Conservation (phyloP, 2,329 filamentous ascomycete genomes). For the Triangularia verruculosa region DNA sequence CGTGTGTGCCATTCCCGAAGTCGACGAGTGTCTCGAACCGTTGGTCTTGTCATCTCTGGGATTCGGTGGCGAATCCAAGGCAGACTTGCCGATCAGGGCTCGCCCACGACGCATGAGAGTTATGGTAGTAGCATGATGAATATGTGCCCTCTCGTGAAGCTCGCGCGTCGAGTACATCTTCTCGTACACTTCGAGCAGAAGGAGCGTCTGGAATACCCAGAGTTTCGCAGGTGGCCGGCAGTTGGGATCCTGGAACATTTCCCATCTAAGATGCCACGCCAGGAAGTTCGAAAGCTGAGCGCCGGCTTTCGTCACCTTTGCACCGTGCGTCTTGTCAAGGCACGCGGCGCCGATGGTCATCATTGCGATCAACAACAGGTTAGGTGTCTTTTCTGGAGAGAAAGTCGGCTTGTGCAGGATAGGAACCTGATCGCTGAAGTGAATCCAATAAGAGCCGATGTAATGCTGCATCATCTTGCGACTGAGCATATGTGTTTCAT, state of each 20-base stretch:
- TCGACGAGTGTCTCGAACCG: constrained; percentile 58
- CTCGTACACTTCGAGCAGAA: constrained; percentile 89
- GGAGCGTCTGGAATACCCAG: constrained; percentile 90
- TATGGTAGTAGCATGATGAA: constrained; percentile 93
- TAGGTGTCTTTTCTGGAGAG: constrained; percentile 79
- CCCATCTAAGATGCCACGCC: constrained; percentile 91
- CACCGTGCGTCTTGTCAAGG: constrained; percentile 76
- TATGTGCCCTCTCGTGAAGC: constrained; percentile 90
- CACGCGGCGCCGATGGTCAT: constrained; percentile 92
- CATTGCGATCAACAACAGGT: constrained; percentile 79
- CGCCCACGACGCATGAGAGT: constrained; percentile 92
- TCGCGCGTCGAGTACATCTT: constrained; percentile 96
- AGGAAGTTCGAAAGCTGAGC: constrained; percentile 84
- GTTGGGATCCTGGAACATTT: constrained; percentile 87
- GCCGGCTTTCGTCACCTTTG: constrained; percentile 70
- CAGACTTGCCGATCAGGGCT: constrained; percentile 81
- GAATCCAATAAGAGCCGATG: constrained; percentile 88
- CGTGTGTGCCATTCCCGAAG: constrained; percentile 62
- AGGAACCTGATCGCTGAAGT: constrained; percentile 91
- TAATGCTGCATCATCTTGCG: constrained; percentile 95
- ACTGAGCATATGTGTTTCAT: constrained; percentile 67
- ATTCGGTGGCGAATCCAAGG: constrained; percentile 79
- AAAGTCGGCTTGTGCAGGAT: constrained; percentile 96
- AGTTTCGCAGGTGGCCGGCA: constrained; percentile 90
- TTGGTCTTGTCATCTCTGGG: constrained; percentile 58